Base-by-base conservation (phyloP, 164 flowering plant genomes). In the Annona squamosa region DNA sequence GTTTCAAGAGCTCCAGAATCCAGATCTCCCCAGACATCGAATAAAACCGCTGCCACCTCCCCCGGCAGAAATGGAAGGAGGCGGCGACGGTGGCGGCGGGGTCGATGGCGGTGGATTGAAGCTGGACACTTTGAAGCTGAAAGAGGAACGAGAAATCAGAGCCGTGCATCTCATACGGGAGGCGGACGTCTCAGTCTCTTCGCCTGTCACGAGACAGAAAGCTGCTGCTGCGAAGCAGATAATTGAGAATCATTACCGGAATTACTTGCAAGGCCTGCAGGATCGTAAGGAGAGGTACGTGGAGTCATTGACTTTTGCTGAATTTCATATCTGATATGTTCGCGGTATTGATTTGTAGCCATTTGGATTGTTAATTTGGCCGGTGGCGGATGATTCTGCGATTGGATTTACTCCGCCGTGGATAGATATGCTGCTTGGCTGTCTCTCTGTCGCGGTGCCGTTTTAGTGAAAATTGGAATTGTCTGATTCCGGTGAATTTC, bases 211-310 rank as follows among this genome's bases (percentile, higher is more conserved):
- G 1, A 59, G 89, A 64, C 97, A 91, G 85, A 93, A 93, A 62
- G 89, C 91, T n/a, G 98, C 94, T 3, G 93, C 97, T 4, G 97
- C 97, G 10, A 93, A 93, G 79, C 89, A 91, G 87, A 79, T 93
- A 63, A 93, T 93, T 17, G 98, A 93, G 89, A 89, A 91, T 79
- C 98, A 93, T 71, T 93, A 91, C 81, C 90, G 89, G 87, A 91
- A 91, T 71, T 80, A 90, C 71, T 77, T 82, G 56, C 94, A 93
- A 77, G 93, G 93, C 1, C 80, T 91, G 78, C 95, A 89, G 66
- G 98, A 93, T 80, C 97, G 97, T 5, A 83, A 77, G 74, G 97
- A 93, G 71, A 90, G 98, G 98, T 91, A 61, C 5, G 74, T 52
- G 59, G 2, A 63, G 26, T n/a, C 18, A 19, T 72, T 61, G 5